A percentile compares a stretch with the other conserved stretches of the same genome.
These are phyloP conservation scores for Penicillium sp. DNA, from an alignment of 2,329 filamentous ascomycete species.

Conservation along the genomic window DNA sequence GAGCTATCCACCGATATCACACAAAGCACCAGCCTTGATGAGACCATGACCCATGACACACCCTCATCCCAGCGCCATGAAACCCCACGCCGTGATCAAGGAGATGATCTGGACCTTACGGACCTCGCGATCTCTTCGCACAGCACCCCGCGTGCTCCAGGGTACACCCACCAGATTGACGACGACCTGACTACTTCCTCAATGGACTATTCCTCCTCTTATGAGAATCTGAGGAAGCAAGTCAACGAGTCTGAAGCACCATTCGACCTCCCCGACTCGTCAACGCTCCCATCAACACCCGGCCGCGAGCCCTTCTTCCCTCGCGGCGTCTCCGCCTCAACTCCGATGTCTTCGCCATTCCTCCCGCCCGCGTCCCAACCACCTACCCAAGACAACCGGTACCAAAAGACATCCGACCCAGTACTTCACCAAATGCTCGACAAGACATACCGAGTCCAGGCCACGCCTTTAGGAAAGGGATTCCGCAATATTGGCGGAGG, in stretches of 20 bases:
- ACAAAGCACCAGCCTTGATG: conserved; percentile 39
- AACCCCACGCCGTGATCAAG: conserved; percentile 25
- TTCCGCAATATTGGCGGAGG: conserved; percentile 20
- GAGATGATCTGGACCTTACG: conserved; percentile 51
- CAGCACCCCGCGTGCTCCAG: conserved; percentile 50
- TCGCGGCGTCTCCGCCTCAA: conserved; percentile 60
- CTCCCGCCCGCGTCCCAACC: conserved; percentile 53
- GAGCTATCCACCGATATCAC: conserved; percentile 57
- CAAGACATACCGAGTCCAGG: conserved; percentile 91
- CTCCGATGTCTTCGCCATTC: conserved; percentile 61
- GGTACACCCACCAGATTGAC: conserved; percentile 26
- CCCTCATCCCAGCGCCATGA: conserved; percentile 39
- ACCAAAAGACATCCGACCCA: conserved; percentile 60
- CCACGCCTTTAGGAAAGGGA: conserved; percentile 74
- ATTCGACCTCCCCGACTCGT: conserved; percentile 38
- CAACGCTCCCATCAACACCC: conserved; percentile 39
- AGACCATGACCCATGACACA: conserved; percentile 43
- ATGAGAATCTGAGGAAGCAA: conserved; percentile 71
- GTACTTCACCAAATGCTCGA: conserved; percentile 89
- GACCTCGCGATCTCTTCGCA: conserved; percentile 46
- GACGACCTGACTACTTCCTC: conserved; percentile 46
- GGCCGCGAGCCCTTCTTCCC: conserved; percentile 31
- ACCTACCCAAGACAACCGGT: conserved; percentile 38
- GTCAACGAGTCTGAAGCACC: conserved; percentile 52
- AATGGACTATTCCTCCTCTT: conserved; percentile 69